Conservation (phyloP, 345 rosid species). For the Populus simonii region DNA sequence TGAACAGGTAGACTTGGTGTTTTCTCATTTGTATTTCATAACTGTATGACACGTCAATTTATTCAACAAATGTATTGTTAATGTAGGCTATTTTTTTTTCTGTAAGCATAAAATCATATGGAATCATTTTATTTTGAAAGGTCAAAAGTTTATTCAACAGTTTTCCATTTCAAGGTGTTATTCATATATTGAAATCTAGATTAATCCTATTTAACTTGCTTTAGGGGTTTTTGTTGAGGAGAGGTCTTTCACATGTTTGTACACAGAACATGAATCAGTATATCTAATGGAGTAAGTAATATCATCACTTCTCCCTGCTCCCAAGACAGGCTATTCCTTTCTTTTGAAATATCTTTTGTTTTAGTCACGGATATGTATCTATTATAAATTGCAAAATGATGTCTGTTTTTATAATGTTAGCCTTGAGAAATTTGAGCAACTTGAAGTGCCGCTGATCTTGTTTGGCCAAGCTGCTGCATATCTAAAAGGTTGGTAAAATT, state of each 20-base stretch:
- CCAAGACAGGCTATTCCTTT: background rate
- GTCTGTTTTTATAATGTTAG: constrained; percentile 35
- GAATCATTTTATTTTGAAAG: too few relatives aligned
- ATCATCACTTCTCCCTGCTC: background rate
- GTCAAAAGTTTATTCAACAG: background rate
- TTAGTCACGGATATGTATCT: background rate
- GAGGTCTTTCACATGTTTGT: constrained; percentile 71
- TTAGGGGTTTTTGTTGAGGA: constrained; percentile 87
- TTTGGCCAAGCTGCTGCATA: constrained; percentile 76
- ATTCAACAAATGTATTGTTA: background rate
- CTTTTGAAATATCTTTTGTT: background rate
- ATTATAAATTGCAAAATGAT: background rate
- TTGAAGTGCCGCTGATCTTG: constrained; percentile 68
- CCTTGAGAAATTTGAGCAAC: constrained; percentile 75
- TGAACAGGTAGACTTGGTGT: background rate
- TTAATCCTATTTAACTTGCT: constrained; percentile 11
- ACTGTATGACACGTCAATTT: too few relatives aligned
- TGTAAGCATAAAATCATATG: too few relatives aligned
- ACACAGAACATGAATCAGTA: constrained; percentile 60
- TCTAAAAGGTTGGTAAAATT: constrained; percentile 59
- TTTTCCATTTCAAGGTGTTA: too few relatives aligned
- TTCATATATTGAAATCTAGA: background rate
- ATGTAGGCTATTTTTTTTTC: background rate
- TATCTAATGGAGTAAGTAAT: constrained; percentile 75
- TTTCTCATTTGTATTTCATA: background rate